These are phyloP conservation scores for Ophiostoma pallidulum DNA, from an alignment of 2,329 filamentous ascomycete species.

Conservation along the genomic window DNA sequence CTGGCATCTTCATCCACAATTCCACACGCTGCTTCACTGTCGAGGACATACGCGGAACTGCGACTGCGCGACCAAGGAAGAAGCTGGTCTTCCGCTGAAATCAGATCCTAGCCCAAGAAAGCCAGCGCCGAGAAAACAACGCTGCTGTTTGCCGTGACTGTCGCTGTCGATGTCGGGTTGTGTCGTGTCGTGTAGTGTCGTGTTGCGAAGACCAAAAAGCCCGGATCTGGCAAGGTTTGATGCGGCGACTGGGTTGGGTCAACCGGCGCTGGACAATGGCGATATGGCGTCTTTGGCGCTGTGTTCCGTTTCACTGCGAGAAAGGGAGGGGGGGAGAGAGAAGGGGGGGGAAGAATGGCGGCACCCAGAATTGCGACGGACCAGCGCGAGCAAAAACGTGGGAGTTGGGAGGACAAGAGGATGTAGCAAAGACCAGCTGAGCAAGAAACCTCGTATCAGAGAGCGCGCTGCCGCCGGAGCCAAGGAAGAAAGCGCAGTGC, in stretches of 20 bases:
- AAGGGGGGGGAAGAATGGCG: too few relatives aligned
- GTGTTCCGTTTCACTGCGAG: not conserved
- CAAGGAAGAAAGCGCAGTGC: not conserved
- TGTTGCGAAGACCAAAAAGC: too few relatives aligned
- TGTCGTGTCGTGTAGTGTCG: too few relatives aligned
- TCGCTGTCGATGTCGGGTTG: too few relatives aligned
- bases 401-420: not conserved
- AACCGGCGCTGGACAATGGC: not conserved
- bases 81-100: not conserved
- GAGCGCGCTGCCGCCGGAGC: not conserved
- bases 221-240: too few relatives aligned
- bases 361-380: constrained; percentile 12
- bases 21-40: constrained; percentile 11
- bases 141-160: too few relatives aligned
- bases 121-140: not conserved
- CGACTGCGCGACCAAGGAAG: too few relatives aligned
- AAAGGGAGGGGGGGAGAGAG: not conserved
- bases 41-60: constrained; percentile 10
- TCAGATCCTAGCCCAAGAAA: not conserved
- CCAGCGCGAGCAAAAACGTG: constrained; percentile 15
- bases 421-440: not conserved
- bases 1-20: constrained; percentile 33
- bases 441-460: not conserved
- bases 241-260: not conserved
- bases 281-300: not conserved